Evolutionary conservation across 345 rosid genomes (phyloP), one percentile per base, ranked within the genome.

Genomic region (Gossypium longicalyx): DNA sequence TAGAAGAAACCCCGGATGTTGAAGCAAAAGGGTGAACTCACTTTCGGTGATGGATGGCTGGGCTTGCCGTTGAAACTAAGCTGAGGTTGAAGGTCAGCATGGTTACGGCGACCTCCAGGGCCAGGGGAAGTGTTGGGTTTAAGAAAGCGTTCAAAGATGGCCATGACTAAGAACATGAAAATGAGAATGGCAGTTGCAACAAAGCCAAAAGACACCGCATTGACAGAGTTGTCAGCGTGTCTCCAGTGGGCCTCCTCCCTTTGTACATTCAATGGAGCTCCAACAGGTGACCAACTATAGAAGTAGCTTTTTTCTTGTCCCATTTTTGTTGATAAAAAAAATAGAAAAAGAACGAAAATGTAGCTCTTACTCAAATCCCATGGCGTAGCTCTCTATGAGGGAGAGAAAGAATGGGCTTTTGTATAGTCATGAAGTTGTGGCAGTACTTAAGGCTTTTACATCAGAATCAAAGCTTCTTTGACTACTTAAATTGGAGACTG

Each of bases 131-230:
- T 77, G 23, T 86, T 78, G 75, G 95, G 90, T 76, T 97, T 84
- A 71, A 94, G 87, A 66, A 94, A 86, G 71, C 86, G 86, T 81
- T 94, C 97, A 52, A 92, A 86, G 77, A 94, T 89, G 57, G 97
- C 98, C 98, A 94, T 94, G 67, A 87, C 88, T 64, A 94, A 82
- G 89, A 94, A 94, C 98, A 94, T 92, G 51, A 90, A 92, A 82
- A 94, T 94, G 84, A 94, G 93, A 79, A 94, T 86, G 75, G 98
- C 98, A 52, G 98, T 94, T 68, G 98, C 98, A 4, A 94, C 98
- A 75, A 92, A 94, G 13, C 98, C 98, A 79, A 92, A 91, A 12
- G 97, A 92, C 48, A 94, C 97, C 0, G 98, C 97, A 74, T 87
- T 89, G 23, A 89, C 94, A 48, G 97, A 89, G 83, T 88, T 86